Conservation (phyloP, 177 flowering plant species). For the Telopea speciosissima region DNA sequence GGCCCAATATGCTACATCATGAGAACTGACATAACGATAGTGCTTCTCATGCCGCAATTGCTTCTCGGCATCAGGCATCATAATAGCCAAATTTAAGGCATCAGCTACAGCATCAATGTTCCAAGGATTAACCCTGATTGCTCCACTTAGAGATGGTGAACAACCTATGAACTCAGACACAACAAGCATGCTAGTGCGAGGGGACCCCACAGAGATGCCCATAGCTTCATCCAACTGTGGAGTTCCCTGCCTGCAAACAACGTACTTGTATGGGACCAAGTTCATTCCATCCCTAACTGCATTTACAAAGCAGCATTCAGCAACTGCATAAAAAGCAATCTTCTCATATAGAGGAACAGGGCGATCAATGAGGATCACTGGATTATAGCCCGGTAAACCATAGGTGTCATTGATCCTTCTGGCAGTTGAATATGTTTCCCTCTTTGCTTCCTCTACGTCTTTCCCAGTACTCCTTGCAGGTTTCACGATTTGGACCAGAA, state of each 20-base stretch:
- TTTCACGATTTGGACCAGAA: slow-evolving; percentile 72
- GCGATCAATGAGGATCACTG: slow-evolving; percentile 61
- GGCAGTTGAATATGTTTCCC: slow-evolving; percentile 48
- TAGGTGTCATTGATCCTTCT: slow-evolving; percentile 53
- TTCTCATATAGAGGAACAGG: slow-evolving; percentile 63
- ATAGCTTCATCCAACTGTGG: slow-evolving; percentile 37
- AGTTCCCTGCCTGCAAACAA: slow-evolving; percentile 74
- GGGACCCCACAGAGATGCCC: slow-evolving; percentile 26
- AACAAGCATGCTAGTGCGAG: slow-evolving; percentile 69
- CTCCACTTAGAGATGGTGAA: slow-evolving; percentile 86
- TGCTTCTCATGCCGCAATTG: slow-evolving; percentile 79
- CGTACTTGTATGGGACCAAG: slow-evolving; percentile 68
- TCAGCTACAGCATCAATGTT: slow-evolving; percentile 75
- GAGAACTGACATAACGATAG: slow-evolving; percentile 67
- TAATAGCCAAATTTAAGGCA: slow-evolving; percentile 51
- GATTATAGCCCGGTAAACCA: slow-evolving; percentile 49
- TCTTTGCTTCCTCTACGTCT: slow-evolving; percentile 64
- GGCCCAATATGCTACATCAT: slow-evolving; percentile 82
- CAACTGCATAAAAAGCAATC: slow-evolving; percentile 60
- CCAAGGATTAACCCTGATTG: slow-evolving; percentile 89
- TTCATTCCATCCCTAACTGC: slow-evolving; percentile 93
- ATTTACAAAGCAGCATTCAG: slow-evolving; percentile 83
- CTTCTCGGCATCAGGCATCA: slow-evolving; percentile 55
- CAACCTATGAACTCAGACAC: slow-evolving; percentile 87
- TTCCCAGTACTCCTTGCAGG: slow-evolving; percentile 80